These are phyloP conservation scores for Pleurotus sapidus DNA, from an alignment of 768 basidiomycete species.

Conservation along the genomic window DNA sequence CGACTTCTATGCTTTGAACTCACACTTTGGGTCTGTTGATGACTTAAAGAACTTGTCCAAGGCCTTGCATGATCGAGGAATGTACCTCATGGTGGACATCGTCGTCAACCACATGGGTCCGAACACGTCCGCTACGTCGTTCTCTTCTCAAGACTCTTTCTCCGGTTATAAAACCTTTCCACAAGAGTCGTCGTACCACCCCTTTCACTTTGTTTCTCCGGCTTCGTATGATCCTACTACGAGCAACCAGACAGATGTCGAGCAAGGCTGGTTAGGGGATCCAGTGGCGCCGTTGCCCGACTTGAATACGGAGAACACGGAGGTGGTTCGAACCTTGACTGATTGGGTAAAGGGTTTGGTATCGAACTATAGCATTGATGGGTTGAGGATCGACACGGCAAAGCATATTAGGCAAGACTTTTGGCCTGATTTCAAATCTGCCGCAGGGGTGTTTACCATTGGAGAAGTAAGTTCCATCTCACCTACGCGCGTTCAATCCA, in stretches of 20 bases:
- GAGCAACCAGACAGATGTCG: constrained; percentile 52
- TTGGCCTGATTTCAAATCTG: constrained; percentile 60
- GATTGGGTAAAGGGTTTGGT: constrained; percentile 63
- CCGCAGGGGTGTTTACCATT: constrained; percentile 68
- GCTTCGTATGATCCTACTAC: constrained; percentile 28
- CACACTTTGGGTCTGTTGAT: constrained; percentile 66
- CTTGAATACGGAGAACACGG: constrained; percentile 63
- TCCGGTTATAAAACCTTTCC: constrained; percentile 21
- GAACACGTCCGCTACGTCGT: constrained; percentile 17
- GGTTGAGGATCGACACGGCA: constrained; percentile 65
- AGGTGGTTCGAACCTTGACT: constrained; percentile 50
- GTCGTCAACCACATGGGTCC: constrained; percentile 60
- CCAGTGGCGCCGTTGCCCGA: constrained; percentile 61
- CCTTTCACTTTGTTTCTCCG: constrained; percentile 57
- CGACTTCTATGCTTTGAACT: constrained; percentile 63
- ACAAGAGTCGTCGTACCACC: constrained; percentile 43
- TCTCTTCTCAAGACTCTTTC: constrained; percentile 16
- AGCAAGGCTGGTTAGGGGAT: constrained; percentile 80
- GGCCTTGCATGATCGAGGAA: constrained; percentile 64
- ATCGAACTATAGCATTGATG: constrained; percentile 57
- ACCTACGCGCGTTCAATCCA: constrained; percentile 18
- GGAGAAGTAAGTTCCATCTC: constrained; percentile 56
- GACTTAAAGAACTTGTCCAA: constrained; percentile 67
- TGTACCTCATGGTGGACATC: constrained; percentile 69
- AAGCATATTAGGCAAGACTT: constrained; percentile 63